phyloP scores from a whole-genome alignment of 208 protist species.

The Entamoeba invadens region DNA sequence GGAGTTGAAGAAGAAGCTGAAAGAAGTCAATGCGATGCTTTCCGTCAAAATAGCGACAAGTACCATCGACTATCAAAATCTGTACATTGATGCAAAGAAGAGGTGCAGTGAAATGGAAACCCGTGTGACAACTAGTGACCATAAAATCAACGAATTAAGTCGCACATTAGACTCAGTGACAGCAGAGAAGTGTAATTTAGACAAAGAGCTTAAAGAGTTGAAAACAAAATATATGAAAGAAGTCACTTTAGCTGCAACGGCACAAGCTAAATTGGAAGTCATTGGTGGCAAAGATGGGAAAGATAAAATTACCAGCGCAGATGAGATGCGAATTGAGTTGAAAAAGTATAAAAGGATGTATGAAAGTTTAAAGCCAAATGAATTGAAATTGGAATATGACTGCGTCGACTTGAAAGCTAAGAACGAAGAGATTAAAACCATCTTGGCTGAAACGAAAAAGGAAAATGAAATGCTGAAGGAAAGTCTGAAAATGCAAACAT shows the following conservation, averaged over 20 bases:
- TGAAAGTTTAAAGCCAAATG: neutral
- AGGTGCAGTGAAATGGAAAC: neutral
- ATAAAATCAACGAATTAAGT: neutral
- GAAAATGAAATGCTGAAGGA: neutral
- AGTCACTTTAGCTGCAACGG: neutral
- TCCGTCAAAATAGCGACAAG: neutral
- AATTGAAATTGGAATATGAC: neutral
- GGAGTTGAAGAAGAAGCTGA: neutral
- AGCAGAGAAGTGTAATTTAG: neutral
- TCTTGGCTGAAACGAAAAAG: neutral
- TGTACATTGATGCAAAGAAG: neutral
- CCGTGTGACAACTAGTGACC: neutral
- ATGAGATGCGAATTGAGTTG: neutral
- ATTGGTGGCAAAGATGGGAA: neutral
- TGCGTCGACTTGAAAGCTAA: neutral
- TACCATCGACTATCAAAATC: neutral
- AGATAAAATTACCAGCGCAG: neutral
- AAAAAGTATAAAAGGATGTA: neutral
- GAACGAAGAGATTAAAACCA: neutral
- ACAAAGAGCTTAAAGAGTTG: neutral
- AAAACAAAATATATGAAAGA: neutral
- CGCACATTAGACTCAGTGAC: neutral
- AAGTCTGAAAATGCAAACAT: neutral
- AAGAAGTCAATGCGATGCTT: neutral
- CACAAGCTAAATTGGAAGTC: neutral